phyloP scores from a whole-genome alignment of 441 rosid genomes.

The Heliophila coronopifolia region DNA sequence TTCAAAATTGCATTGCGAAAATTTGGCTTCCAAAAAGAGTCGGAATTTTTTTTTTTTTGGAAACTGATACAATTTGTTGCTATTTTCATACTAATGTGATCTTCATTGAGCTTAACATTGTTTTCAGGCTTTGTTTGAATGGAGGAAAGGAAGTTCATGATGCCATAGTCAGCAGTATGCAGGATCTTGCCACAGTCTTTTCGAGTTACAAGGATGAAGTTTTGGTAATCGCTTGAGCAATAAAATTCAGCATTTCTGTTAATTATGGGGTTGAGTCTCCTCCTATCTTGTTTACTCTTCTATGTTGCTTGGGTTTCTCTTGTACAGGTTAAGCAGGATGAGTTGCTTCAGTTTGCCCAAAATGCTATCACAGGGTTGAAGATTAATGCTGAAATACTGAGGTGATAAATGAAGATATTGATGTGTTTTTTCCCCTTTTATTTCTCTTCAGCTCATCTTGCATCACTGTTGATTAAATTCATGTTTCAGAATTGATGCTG shows the following conservation, averaged over 20 bases:
- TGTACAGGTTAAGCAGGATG: slow-evolving; percentile 92
- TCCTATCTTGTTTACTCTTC: neutral
- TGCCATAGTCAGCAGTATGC: slow-evolving; percentile 91
- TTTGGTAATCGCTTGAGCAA: slow-evolving; percentile 50
- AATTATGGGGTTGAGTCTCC: slow-evolving; percentile 11
- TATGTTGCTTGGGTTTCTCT: slow-evolving; percentile 1
- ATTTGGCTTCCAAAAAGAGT: neutral
- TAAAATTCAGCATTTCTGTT: neutral
- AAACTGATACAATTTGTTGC: neutral
- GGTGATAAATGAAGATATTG: slow-evolving; percentile 39
- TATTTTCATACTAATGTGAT: neutral
- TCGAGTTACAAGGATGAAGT: slow-evolving; percentile 90
- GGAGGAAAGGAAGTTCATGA: slow-evolving; percentile 96
- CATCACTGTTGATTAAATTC: slow-evolving; percentile 20
- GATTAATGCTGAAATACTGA: slow-evolving; percentile 63
- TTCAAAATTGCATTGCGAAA: slow-evolving; percentile 4
- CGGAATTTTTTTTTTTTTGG: neutral
- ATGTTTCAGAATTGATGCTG: slow-evolving; percentile 75
- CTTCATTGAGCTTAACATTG: slow-evolving; percentile 17
- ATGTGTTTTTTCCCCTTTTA: slow-evolving; percentile 5
- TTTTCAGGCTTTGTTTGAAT: slow-evolving; percentile 70
- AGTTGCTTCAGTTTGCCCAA: slow-evolving; percentile 93
- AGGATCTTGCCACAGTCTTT: slow-evolving; percentile 79
- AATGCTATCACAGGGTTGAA: slow-evolving; percentile 88
- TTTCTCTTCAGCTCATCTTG: slow-evolving; percentile 20